Base-by-base conservation (phyloP, 352 stramenopile genomes). In the Globisporangium alternatum region DNA sequence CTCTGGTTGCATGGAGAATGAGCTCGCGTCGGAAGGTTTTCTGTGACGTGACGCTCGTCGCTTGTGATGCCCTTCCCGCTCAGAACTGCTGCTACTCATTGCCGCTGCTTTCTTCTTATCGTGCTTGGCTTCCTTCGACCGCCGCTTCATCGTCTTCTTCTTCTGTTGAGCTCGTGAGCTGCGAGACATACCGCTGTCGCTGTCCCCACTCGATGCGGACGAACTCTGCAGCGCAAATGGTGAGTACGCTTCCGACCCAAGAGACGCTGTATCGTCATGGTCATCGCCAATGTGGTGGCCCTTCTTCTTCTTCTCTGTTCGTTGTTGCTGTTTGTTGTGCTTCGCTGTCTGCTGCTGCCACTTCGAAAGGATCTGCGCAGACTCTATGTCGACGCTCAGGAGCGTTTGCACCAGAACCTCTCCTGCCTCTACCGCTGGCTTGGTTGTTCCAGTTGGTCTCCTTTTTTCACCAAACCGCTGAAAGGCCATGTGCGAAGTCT, bases 331-430 rank as follows among this genome's bases (percentile, higher is more conserved):
- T n/a, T 28, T 39, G 28, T n/a, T 35, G 30, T 17, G 30, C 21
- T 44, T 52, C 28, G 3, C 25, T 22, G 17, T 4, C 15, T 51
- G 13, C 3, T 12, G n/a, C 44, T 22, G 28, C 33, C 51, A 21
- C 21, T 22, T 37, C 10, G 33, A 49, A 25, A 86, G 35, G 21
- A 52, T 65, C 39, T 65, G 54, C 1, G 69, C 71, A 12, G 75
- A 83, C 8, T 83, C 75, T 6, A 78, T 53, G 45, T 86, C 78
- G 54, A 84, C 73, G 33, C 69, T 83, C 67, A 87, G 49, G 15
- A 81, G 66, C 15, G 73, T 71, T 48, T 87, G 66, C 45, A 87
- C 62, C 28, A 84, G 51, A 39, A 45, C 48, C 1, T 9, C 28
- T 41, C 35, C 35, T 0, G 5, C 35, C 10, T 17, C 1, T 19